Percentiles rank a stretch among this genome's conserved stretches.
Conservation (phyloP, 2,329 filamentous ascomycete species). For the Aspergillus hortae region DNA sequence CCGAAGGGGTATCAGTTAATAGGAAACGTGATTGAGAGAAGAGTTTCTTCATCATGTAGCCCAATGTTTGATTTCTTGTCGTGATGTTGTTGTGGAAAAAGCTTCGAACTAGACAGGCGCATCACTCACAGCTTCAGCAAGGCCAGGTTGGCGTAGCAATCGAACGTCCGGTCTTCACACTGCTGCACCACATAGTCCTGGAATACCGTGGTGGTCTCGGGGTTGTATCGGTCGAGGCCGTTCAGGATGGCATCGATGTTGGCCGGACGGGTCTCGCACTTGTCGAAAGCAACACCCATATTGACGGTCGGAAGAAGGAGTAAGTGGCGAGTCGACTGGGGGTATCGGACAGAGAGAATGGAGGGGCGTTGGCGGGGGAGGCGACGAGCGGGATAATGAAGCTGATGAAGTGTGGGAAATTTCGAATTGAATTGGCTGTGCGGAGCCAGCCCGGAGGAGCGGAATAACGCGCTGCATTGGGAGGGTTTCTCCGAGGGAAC, state of each 20-base stretch:
- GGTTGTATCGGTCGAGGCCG: conserved; percentile 97
- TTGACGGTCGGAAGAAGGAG: conserved; percentile 7
- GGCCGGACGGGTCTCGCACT: conserved; percentile 85
- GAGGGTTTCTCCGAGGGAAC: conserved; percentile 15
- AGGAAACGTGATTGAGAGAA: conserved; percentile 80
- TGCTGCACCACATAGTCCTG: conserved; percentile 93
- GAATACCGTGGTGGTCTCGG: conserved; percentile 88
- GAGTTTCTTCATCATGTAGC: conserved; percentile 67
- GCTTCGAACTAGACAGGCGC: conserved; percentile 8
- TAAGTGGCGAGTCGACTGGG: neutral
- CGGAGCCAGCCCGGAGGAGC: conserved; percentile 9
- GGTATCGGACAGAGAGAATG: neutral
- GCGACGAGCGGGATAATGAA: neutral
- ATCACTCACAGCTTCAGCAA: conserved; percentile 83
- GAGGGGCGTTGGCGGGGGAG: neutral
- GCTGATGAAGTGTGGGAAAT: conserved; percentile 19
- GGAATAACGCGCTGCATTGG: conserved; percentile 6
- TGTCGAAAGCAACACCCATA: conserved; percentile 63
- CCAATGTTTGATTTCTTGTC: conserved; percentile 4
- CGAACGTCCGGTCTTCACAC: conserved; percentile 90
- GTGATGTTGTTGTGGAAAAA: conserved; percentile 2
- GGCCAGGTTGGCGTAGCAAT: conserved; percentile 95
- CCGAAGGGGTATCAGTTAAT: conserved; percentile 76
- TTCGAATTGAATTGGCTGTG: conserved; percentile 23
- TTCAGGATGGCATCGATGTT: conserved; percentile 92